Evolutionary conservation across 768 basidiomycete species (phyloP).

Genomic region (Macrolepiota fuliginosa): DNA sequence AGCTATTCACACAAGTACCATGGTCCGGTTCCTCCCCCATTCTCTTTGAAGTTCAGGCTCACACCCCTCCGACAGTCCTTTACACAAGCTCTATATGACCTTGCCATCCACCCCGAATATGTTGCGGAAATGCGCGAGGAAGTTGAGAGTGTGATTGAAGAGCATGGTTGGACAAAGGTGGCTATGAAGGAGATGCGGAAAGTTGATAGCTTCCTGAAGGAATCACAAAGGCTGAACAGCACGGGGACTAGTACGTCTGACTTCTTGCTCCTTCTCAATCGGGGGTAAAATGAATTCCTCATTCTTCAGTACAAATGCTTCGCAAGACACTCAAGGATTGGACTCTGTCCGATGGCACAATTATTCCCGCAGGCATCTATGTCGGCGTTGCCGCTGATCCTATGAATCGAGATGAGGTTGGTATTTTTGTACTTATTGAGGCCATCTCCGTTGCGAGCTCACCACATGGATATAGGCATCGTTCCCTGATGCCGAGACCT

Average conservation of each 20-base stretch:
- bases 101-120: slow-evolving; percentile 31
- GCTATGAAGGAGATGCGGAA: slow-evolving; percentile 35
- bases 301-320: slow-evolving; percentile 18
- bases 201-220: slow-evolving; percentile 45
- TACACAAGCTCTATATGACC: slow-evolving; percentile 25
- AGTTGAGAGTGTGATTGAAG: slow-evolving; percentile 29
- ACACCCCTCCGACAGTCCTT: neutral
- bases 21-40: slow-evolving; percentile 19
- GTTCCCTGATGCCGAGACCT: slow-evolving; percentile 40
- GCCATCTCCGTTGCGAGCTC: neutral
- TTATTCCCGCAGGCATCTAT: slow-evolving; percentile 24
- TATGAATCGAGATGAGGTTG: slow-evolving; percentile 21
- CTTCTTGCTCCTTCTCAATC: neutral
- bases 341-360: slow-evolving; percentile 26
- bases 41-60: neutral
- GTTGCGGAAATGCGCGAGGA: slow-evolving; percentile 37
- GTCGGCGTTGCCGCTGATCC: slow-evolving; percentile 22
- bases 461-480: slow-evolving; percentile 18
- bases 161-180: slow-evolving; percentile 32
- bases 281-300: neutral
- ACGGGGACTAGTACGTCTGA: neutral
- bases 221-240: slow-evolving; percentile 21
- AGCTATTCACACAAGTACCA: slow-evolving; percentile 38
- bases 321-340: slow-evolving; percentile 24
- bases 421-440: neutral